Percentiles rank a stretch among this genome's conserved stretches.
phyloP scores from a whole-genome alignment of 306 rosid genomes.

The Cicer judaicum region DNA sequence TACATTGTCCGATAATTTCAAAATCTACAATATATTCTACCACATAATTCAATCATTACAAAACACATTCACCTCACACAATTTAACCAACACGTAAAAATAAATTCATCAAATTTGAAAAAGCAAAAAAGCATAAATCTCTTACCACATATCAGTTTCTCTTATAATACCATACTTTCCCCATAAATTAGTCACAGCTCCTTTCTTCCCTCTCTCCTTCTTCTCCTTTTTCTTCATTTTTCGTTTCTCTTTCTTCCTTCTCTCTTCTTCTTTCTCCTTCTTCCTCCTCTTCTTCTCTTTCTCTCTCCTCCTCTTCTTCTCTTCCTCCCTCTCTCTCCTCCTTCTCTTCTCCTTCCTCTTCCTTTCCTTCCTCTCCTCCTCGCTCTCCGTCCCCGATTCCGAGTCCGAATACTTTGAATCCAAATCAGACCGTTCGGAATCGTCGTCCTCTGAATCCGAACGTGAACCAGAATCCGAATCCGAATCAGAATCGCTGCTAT shows the following conservation, averaged over 20 bases:
- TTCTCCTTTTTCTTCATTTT: conserved; percentile 64
- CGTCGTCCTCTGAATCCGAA: conserved; percentile 41
- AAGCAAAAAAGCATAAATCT: conserved; percentile 2
- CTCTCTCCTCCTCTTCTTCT: conserved; percentile 44
- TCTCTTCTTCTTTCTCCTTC: conserved; percentile 57
- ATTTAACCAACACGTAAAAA: conserved; percentile 35
- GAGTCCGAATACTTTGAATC: conserved; percentile 55
- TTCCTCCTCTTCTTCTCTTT: conserved; percentile 52
- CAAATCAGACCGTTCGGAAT: conserved; percentile 31
- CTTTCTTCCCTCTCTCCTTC: conserved; percentile 78
- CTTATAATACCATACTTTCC: conserved; percentile 85
- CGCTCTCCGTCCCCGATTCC: conserved; percentile 60
- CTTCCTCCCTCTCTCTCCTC: conserved; percentile 39
- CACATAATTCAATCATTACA: conserved; percentile 31
- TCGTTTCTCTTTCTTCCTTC: conserved; percentile 60
- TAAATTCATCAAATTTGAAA: background rate
- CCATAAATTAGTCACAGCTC: conserved; percentile 90
- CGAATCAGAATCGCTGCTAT: conserved; percentile 60
- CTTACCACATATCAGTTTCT: conserved; percentile 99
- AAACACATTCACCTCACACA: background rate
- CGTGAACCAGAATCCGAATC: conserved; percentile 35
- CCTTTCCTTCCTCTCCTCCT: conserved; percentile 49
- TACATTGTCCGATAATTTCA: background rate
- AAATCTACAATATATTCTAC: background rate
- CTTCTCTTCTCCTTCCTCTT: conserved; percentile 44